phyloP scores from a whole-genome alignment of 768 basidiomycete genomes.

The Naganishia onofrii region DNA sequence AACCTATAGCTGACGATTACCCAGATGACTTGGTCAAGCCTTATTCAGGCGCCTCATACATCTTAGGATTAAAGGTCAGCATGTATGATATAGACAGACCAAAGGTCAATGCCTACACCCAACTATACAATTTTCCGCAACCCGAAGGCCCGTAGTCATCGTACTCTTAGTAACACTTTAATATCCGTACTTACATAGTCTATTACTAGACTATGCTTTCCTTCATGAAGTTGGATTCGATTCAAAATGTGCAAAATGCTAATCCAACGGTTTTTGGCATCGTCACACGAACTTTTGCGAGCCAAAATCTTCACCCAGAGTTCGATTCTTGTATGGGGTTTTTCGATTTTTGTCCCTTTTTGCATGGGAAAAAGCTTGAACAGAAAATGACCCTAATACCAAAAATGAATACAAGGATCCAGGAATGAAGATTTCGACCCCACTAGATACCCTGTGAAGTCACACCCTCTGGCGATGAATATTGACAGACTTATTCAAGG shows the following conservation, averaged over 20 bases:
- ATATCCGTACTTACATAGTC: slow-evolving; percentile 6
- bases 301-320: too few species aligned
- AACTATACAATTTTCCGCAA: slow-evolving; percentile 4
- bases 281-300: neutral
- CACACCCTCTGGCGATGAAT: too few species aligned
- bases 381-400: neutral
- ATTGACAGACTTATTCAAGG: too few species aligned
- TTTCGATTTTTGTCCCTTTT: neutral
- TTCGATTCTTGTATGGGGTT: neutral
- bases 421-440: neutral
- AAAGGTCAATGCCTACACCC: neutral
- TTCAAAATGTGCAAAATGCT: neutral
- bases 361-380: neutral
- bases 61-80: slow-evolving; percentile 16
- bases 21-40: slow-evolving; percentile 15
- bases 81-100: slow-evolving; percentile 4
- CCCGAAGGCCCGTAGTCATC: neutral
- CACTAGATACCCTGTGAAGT: too few species aligned
- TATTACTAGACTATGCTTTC: slow-evolving; percentile 14
- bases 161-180: neutral
- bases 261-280: neutral
- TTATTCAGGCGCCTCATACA: slow-evolving; percentile 10
- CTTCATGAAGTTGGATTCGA: slow-evolving; percentile 10
- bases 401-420: neutral
- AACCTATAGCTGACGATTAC: slow-evolving; percentile 14